phyloP scores from a whole-genome alignment of 768 basidiomycete genomes.

The Phaeotremella skinneri region DNA sequence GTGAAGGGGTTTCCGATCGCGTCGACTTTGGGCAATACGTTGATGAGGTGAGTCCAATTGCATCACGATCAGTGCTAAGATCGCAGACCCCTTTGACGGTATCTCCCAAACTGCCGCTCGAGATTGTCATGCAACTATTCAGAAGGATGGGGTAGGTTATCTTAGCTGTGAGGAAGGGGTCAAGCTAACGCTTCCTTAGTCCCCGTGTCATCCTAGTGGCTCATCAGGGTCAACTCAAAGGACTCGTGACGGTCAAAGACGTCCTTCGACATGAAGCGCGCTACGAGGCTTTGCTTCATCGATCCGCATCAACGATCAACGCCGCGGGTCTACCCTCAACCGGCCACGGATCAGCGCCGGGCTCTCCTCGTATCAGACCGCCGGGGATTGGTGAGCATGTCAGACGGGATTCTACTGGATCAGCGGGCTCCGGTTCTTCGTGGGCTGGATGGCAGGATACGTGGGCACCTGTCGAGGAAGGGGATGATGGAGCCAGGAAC shows the following conservation, averaged over 20 bases:
- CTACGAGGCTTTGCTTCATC: conserved; percentile 40
- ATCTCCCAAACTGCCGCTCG: conserved; percentile 83
- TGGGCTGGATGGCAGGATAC: conserved; percentile 30
- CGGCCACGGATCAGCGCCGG: not conserved
- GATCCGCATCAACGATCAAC: conserved; percentile 15
- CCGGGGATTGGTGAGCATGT: not conserved
- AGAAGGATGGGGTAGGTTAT: conserved; percentile 87
- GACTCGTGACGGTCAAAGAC: conserved; percentile 93
- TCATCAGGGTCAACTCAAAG: conserved; percentile 73
- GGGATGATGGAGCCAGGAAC: conserved; percentile 1
- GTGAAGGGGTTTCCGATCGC: conserved; percentile 36
- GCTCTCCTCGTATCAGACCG: conserved; percentile 8
- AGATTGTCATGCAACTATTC: conserved; percentile 97
- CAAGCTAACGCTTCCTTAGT: conserved; percentile 53
- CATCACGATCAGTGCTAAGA: not conserved
- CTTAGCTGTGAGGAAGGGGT: not conserved
- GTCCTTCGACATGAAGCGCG: conserved; percentile 76
- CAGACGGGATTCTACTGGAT: not conserved
- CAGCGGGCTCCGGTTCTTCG: conserved; percentile 17
- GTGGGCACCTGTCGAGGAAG: conserved; percentile 22
- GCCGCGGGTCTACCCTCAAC: not conserved
- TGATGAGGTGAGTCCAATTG: conserved; percentile 67
- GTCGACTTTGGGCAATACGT: conserved; percentile 75
- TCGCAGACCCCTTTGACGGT: conserved; percentile 87
- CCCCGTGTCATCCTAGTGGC: conserved; percentile 96